Percentiles rank a stretch among this genome's conserved stretches.
phyloP scores from a whole-genome alignment of 768 basidiomycete genomes.

The Boletus bicolor region DNA sequence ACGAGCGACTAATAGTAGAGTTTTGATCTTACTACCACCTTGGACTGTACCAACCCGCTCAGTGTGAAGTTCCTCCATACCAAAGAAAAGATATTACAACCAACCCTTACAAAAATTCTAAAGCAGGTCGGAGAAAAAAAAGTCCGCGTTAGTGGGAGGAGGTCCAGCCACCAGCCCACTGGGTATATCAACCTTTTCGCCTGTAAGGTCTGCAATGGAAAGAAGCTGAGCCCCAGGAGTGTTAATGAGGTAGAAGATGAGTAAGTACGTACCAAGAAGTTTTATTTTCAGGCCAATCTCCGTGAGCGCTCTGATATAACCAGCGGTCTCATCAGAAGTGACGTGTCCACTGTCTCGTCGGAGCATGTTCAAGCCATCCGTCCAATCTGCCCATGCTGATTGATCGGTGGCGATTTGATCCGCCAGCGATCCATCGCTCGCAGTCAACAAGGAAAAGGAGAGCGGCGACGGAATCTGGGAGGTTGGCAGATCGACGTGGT shows the following conservation, averaged over 20 bases:
- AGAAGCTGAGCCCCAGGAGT: not conserved
- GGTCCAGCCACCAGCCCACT: conserved; percentile 73
- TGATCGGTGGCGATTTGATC: conserved; percentile 77
- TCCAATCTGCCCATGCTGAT: conserved; percentile 89
- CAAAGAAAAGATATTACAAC: conserved; percentile 6
- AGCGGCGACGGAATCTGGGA: conserved; percentile 60
- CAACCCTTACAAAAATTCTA: conserved; percentile 17
- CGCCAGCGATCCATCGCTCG: conserved; percentile 68
- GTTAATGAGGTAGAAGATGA: not conserved
- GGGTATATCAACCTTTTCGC: conserved; percentile 87
- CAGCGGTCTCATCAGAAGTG: conserved; percentile 79
- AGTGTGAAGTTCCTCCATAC: conserved; percentile 1
- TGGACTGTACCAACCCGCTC: not conserved
- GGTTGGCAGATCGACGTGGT: conserved; percentile 57
- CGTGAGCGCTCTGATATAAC: conserved; percentile 81
- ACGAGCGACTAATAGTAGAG: conserved; percentile 24
- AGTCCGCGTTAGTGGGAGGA: conserved; percentile 76
- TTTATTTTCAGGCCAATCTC: conserved; percentile 93
- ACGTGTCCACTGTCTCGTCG: conserved; percentile 80
- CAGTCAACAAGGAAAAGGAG: conserved; percentile 73
- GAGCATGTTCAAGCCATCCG: conserved; percentile 88
- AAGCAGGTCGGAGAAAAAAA: conserved; percentile 74
- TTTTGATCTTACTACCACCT: conserved; percentile 8
- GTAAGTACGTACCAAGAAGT: conserved; percentile 59
- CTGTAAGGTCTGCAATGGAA: conserved; percentile 66